phyloP scores from a whole-genome alignment of 805 yeast genomes.

The Candida ipomoeae region DNA sequence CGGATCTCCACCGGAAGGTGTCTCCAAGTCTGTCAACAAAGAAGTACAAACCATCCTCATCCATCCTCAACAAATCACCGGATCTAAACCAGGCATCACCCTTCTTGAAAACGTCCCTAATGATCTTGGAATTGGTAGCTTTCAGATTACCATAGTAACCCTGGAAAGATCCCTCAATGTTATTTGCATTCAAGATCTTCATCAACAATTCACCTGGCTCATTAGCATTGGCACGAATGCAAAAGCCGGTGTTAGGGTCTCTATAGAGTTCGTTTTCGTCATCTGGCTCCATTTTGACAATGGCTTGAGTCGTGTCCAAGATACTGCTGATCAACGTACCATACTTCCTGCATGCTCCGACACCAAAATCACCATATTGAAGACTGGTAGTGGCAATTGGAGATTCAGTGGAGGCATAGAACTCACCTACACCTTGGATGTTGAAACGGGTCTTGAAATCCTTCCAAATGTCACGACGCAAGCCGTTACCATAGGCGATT shows the following conservation, averaged over 20 bases:
- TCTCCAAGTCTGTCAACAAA: slow-evolving; percentile 93
- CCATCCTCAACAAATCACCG: slow-evolving; percentile 76
- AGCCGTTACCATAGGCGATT: slow-evolving; percentile 87
- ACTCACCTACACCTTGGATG: slow-evolving; percentile 77
- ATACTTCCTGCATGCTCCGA: slow-evolving; percentile 85
- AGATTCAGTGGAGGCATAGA: slow-evolving; percentile 90
- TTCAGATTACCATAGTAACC: slow-evolving; percentile 80
- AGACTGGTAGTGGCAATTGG: slow-evolving; percentile 82
- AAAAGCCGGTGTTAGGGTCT: slow-evolving; percentile 59
- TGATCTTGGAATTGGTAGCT: slow-evolving; percentile 75
- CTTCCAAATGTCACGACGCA: slow-evolving; percentile 84
- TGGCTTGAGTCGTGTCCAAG: slow-evolving; percentile 49
- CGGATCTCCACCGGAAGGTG: slow-evolving; percentile 95
- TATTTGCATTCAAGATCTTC: slow-evolving; percentile 60
- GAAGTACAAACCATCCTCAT: slow-evolving; percentile 64
- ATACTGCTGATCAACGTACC: slow-evolving; percentile 55
- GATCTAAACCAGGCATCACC: slow-evolving; percentile 92
- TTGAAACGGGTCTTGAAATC: slow-evolving; percentile 74
- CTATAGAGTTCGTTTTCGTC: slow-evolving; percentile 71
- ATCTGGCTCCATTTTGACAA: slow-evolving; percentile 75
- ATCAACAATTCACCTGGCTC: slow-evolving; percentile 89
- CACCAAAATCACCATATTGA: slow-evolving; percentile 73
- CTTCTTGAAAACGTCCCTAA: slow-evolving; percentile 66
- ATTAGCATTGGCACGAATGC: slow-evolving; percentile 48
- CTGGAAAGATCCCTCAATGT: slow-evolving; percentile 75